Base-by-base conservation (phyloP, 2,329 filamentous ascomycete genomes). In the Colletotrichum limetticola region DNA sequence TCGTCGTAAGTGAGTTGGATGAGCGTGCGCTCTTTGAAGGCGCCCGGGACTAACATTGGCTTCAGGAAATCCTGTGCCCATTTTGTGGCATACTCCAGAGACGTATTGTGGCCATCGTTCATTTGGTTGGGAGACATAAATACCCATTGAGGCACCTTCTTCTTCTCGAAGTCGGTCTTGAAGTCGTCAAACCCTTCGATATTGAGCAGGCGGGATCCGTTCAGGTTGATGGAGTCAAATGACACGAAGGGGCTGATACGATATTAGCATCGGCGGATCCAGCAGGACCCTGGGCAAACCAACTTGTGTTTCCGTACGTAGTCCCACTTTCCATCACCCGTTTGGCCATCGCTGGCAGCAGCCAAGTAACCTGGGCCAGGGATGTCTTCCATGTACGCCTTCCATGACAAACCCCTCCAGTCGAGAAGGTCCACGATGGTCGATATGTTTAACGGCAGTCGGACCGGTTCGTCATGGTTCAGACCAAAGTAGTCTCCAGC, bases 121-220 rank as follows among this genome's bases (percentile, higher is more conserved):
- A 90, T 86, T 89, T 91, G 91, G 79, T 92, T 88, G 0, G 90
- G 91, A 0, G 88, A 88, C 80, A 91, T 87, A 80, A 91, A 90
- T 52, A 88, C 86, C 82, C 91, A 93, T 79, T 94, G 92, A 3
- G 92, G 92, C 12, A 94, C 85, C 9, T 82, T 81, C 74, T 90
- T 82, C 56, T 84, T 84, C 30, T 84, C 81, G 28, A 93, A 81
- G 75, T 93, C 91, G 8, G 84, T 81, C 52, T 89, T 82, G 81
- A 94, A 93, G 68, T 87, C 83, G 28, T 86, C 86, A 76, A 93
- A 88, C 74, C 91, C 92, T 80, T 91, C 91, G 76, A 92, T 86
- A 74, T 89, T 86, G 46, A 86, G 84, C 2, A 92, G 83, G 24
- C 92, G 87, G 61, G 75, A 76, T 3, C 83, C 83, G 32, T 83